A percentile compares a stretch with the other conserved stretches of the same genome.
phyloP scores from a whole-genome alignment of 495 filamentous ascomycete species.

The Amniculicola lignicola region DNA sequence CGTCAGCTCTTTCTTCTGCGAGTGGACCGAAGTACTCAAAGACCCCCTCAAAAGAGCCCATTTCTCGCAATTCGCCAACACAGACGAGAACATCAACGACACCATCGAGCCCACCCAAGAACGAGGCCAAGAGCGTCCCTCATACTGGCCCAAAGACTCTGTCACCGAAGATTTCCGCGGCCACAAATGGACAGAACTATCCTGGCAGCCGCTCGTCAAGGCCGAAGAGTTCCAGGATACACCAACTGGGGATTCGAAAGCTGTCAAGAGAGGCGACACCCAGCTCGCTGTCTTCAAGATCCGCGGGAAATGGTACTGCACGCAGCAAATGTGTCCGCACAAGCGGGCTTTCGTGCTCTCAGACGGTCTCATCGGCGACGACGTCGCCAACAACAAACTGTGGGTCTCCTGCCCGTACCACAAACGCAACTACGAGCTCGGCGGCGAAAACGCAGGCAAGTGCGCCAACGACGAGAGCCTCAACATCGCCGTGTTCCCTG shows the following conservation, averaged over 20 bases:
- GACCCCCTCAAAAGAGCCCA: slow-evolving; percentile 63
- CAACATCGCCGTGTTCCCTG: slow-evolving; percentile 82
- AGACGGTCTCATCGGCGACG: slow-evolving; percentile 83
- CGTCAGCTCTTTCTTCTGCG: slow-evolving; percentile 87
- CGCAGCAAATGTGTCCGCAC: slow-evolving; percentile 97
- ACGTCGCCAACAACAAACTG: slow-evolving; percentile 52
- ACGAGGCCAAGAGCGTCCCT: slow-evolving; percentile 71
- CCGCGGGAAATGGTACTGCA: slow-evolving; percentile 78
- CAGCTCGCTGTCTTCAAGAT: slow-evolving; percentile 91
- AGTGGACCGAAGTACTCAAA: slow-evolving; percentile 86
- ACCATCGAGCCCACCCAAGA: slow-evolving; percentile 71
- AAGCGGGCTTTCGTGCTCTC: slow-evolving; percentile 89
- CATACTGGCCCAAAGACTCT: slow-evolving; percentile 75
- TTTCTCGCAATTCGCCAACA: slow-evolving; percentile 91
- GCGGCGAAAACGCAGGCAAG: slow-evolving; percentile 61
- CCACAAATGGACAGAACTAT: slow-evolving; percentile 66
- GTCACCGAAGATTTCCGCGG: slow-evolving; percentile 71
- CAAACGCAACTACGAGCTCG: slow-evolving; percentile 86
- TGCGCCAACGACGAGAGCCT: slow-evolving; percentile 75
- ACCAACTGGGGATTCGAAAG: slow-evolving; percentile 66
- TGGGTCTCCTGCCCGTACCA: slow-evolving; percentile 91
- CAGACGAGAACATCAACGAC: slow-evolving; percentile 64
- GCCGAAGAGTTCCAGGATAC: slow-evolving; percentile 69
- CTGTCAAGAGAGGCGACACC: slow-evolving; percentile 84
- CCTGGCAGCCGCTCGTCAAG: slow-evolving; percentile 83